Base-by-base conservation (phyloP, 176 grass and related monocot genomes). In the Paspalum vaginatum region DNA sequence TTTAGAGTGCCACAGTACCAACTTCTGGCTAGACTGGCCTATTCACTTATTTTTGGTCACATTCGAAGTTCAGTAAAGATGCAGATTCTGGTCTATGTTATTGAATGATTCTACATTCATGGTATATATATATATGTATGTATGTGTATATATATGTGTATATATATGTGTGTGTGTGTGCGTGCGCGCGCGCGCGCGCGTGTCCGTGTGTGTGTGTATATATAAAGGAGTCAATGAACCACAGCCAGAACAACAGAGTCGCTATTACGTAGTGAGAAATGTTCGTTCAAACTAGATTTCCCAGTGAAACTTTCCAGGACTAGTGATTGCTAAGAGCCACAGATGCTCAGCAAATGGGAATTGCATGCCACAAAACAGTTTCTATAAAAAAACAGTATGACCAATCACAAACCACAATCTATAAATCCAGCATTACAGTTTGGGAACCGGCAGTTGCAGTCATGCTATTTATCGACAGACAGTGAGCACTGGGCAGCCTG, bases 341-440 rank as follows among this genome's bases (percentile, higher is more conserved):
- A 44, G 40, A 74, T 55, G 60, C 4, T 5, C 15, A 44, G 10
- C 13, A 75, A 20, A 80, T 4, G 4, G 53, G 22, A 80, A 80
- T 11, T 80, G 9, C 14, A 58, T 21, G 39, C 2, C 38, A 76
- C 39, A 76, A 16, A 59, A 20, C 9, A 21, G 4, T 48, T 74
- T 50, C 11, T 50, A 27, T 5, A 61, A 4, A 8, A 11, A 41
- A 55, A 70, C 51, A 4, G 12, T 64, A 54, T 72, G 41, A 25
- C 46, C 14, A 75, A 17, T 43, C 71, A 70, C 39, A 46, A 61
- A 26, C 52, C 79, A 80, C 18, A n/a, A 15, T 7, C 11, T 66
- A 80, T 49, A 54, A 60, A 75, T 74, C 32, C 20, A 81, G 52
- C 11, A 26, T 68, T 4, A 12, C 45, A 59, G 37, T 74, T 86